Conservation (phyloP, 768 basidiomycete genomes). For the Tulasnella sp. region DNA sequence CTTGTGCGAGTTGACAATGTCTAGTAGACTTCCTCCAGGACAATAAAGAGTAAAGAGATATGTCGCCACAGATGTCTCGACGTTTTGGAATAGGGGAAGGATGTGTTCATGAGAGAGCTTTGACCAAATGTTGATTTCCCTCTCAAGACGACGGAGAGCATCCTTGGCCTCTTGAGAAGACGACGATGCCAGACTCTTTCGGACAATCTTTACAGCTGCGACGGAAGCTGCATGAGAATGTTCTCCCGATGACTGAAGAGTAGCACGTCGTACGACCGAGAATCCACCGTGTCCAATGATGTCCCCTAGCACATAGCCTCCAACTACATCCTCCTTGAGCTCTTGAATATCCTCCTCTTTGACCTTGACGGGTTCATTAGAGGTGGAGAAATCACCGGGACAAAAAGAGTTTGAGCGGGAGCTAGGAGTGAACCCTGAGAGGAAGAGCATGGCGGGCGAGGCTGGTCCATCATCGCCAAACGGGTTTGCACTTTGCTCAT, state of each 20-base stretch:
- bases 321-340: slow-evolving; percentile 43
- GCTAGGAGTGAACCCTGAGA: slow-evolving; percentile 17
- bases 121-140: slow-evolving; percentile 62
- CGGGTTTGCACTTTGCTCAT: not conserved
- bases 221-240: slow-evolving; percentile 20
- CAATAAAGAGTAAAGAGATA: slow-evolving; percentile 77
- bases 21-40: slow-evolving; percentile 72
- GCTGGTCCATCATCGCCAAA: not conserved
- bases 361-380: slow-evolving; percentile 42
- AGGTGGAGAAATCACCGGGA: slow-evolving; percentile 26
- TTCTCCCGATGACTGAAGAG: slow-evolving; percentile 45
- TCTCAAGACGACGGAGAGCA: slow-evolving; percentile 45
- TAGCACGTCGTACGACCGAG: slow-evolving; percentile 63
- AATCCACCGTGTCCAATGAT: slow-evolving; percentile 72
- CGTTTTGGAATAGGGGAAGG: slow-evolving; percentile 61
- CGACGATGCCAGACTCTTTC: slow-evolving; percentile 30
- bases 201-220: slow-evolving; percentile 76
- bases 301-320: slow-evolving; percentile 61
- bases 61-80: slow-evolving; percentile 48
- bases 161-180: slow-evolving; percentile 30
- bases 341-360: not conserved
- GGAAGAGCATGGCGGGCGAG: slow-evolving; percentile 19
- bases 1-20: slow-evolving; percentile 45
- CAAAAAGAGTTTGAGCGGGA: not conserved
- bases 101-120: slow-evolving; percentile 73